A percentile compares a stretch with the other conserved stretches of the same genome.
phyloP scores from a whole-genome alignment of 1,139 yeast genomes.

The Candida gigantensis region DNA sequence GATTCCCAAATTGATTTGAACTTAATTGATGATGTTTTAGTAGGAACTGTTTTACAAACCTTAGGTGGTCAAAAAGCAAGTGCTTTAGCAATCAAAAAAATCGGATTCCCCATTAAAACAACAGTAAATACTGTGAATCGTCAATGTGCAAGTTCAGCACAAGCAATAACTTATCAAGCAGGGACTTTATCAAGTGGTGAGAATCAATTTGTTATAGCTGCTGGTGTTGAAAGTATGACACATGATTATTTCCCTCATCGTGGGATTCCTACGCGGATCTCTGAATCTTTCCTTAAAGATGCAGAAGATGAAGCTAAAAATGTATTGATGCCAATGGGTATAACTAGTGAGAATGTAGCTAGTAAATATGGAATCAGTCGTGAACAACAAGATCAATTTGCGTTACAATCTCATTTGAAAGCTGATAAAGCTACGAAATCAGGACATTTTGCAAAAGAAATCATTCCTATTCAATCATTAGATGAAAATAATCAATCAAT shows the following conservation, averaged over 20 bases:
- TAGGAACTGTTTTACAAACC: constrained; percentile 79
- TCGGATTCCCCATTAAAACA: constrained; percentile 38
- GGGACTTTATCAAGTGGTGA: constrained; percentile 33
- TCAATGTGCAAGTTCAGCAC: constrained; percentile 45
- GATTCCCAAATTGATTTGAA: constrained; percentile 27
- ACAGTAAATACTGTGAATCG: constrained; percentile 41
- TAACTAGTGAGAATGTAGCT: constrained; percentile 35
- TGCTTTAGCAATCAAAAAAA: constrained; percentile 57
- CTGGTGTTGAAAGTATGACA: constrained; percentile 50
- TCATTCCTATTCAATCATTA: constrained; percentile 35
- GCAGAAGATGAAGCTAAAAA: constrained; percentile 26
- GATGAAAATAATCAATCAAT: constrained; percentile 17
- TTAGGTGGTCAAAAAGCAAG: constrained; percentile 89
- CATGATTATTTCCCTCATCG: constrained; percentile 42
- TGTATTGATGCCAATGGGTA: constrained; percentile 66
- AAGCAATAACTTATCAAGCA: constrained; percentile 38
- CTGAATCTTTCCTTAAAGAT: constrained; percentile 19
- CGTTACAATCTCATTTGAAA: constrained; percentile 34
- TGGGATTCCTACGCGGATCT: constrained; percentile 34
- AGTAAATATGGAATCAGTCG: constrained; percentile 59
- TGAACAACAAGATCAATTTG: constrained; percentile 53
- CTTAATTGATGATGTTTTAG: constrained; percentile 69
- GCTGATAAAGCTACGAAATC: constrained; percentile 35
- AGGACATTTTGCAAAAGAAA: constrained; percentile 40
- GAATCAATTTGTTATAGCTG: constrained; percentile 37